phyloP scores from a whole-genome alignment of 2,329 filamentous ascomycete species.

The Tolypocladium ophioglossoides region DNA sequence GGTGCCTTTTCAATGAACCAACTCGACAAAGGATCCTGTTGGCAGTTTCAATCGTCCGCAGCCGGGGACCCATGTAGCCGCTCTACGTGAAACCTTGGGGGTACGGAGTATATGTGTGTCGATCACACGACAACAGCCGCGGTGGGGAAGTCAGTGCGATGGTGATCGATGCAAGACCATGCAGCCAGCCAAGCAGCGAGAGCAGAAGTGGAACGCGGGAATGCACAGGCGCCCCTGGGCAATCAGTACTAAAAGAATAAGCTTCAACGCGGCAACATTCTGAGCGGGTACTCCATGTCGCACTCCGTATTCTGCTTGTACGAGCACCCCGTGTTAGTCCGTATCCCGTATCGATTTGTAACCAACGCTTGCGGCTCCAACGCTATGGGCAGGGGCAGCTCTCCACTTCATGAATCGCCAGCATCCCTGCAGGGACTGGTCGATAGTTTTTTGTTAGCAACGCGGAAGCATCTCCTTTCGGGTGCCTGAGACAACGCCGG shows the following conservation, averaged over 20 bases:
- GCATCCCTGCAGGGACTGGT: neutral
- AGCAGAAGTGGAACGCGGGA: neutral
- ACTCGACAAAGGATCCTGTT: neutral
- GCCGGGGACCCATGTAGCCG: neutral
- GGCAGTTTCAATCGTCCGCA: neutral
- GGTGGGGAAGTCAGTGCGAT: neutral
- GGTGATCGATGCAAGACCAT: too few species aligned
- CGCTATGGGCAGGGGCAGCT: neutral
- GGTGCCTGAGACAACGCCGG: neutral
- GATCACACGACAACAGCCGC: neutral
- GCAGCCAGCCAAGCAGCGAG: too few species aligned
- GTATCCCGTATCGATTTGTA: too few species aligned
- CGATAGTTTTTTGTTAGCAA: neutral
- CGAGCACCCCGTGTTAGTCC: too few species aligned
- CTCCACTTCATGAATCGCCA: neutral
- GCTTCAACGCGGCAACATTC: neutral
- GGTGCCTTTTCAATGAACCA: neutral
- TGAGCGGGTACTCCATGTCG: too few species aligned
- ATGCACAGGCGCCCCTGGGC: too few species aligned
- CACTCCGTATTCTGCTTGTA: too few species aligned
- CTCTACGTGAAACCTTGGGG: neutral
- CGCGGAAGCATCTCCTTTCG: neutral
- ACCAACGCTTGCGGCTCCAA: neutral
- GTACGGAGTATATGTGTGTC: neutral
- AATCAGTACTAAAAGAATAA: too few species aligned